A percentile compares a stretch with the other conserved stretches of the same genome.
phyloP scores from a whole-genome alignment of 2,329 filamentous ascomycete genomes.

The Colletotrichum viniferum region DNA sequence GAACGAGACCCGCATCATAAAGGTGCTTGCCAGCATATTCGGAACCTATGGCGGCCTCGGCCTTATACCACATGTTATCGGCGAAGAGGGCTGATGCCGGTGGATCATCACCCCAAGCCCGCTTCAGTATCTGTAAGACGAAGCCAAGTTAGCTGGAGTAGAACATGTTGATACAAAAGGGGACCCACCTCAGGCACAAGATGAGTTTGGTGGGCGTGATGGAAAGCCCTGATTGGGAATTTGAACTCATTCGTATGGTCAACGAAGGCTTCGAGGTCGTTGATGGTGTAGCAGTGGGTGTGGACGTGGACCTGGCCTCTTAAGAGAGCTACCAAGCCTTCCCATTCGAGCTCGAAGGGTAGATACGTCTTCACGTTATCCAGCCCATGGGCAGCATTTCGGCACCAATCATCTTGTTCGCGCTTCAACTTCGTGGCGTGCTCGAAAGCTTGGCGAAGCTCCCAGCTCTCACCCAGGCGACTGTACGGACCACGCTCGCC shows the following conservation, averaged over 20 bases:
- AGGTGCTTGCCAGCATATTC: constrained; percentile 71
- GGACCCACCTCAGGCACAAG: constrained; percentile 63
- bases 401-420: constrained; percentile 72
- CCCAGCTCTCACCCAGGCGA: constrained; percentile 71
- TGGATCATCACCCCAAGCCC: constrained; percentile 56
- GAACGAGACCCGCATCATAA: constrained; percentile 66
- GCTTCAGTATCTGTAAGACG: constrained; percentile 51
- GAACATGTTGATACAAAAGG: background rate
- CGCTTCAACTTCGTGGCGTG: constrained; percentile 60
- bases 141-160: background rate
- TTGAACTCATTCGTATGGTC: constrained; percentile 75
- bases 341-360: constrained; percentile 66
- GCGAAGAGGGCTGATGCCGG: constrained; percentile 69
- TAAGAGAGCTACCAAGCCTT: constrained; percentile 65
- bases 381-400: constrained; percentile 54
- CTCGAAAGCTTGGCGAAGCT: constrained; percentile 71
- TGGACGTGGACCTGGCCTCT: constrained; percentile 72
- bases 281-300: constrained; percentile 73
- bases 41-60: constrained; percentile 67
- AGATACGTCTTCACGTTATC: constrained; percentile 61
- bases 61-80: constrained; percentile 76
- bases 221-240: constrained; percentile 69
- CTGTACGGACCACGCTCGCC: constrained; percentile 62
- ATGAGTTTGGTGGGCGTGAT: constrained; percentile 72
- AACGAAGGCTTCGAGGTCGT: constrained; percentile 72